These are phyloP conservation scores for Blastobotrys americana DNA, from an alignment of 805 yeast genomes.

Conservation along the genomic window DNA sequence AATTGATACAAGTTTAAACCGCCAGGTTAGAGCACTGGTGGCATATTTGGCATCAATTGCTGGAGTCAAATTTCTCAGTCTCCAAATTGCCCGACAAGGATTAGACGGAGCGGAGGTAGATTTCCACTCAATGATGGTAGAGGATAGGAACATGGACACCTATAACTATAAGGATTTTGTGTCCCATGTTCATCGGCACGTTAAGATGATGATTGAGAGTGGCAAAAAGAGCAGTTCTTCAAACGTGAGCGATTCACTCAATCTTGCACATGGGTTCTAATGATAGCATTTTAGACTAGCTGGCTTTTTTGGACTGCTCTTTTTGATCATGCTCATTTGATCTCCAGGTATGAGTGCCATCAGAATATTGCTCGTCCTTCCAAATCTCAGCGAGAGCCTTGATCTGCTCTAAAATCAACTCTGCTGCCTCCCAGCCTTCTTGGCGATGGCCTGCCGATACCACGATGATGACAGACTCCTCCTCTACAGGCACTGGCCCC, in stretches of 20 bases:
- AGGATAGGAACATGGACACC: slow-evolving; percentile 57
- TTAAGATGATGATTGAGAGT: slow-evolving; percentile 25
- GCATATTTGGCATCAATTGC: slow-evolving; percentile 42
- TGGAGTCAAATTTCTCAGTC: slow-evolving; percentile 37
- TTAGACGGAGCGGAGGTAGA: slow-evolving; percentile 52
- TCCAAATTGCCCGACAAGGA: slow-evolving; percentile 59
- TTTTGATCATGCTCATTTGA: slow-evolving; percentile 26
- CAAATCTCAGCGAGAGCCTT: slow-evolving; percentile 44
- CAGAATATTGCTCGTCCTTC: slow-evolving; percentile 41
- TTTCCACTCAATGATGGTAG: slow-evolving; percentile 58
- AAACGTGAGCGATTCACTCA: slow-evolving; percentile 11
- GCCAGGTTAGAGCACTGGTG: slow-evolving; percentile 59
- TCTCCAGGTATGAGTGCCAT: slow-evolving; percentile 40
- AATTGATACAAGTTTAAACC: slow-evolving; percentile 59
- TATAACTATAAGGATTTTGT: slow-evolving; percentile 62
- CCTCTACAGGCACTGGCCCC: slow-evolving; percentile 42
- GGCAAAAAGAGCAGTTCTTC: slow-evolving; percentile 10
- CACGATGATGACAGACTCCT: slow-evolving; percentile 41
- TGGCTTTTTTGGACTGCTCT: not conserved
- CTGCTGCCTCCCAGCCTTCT: slow-evolving; percentile 43
- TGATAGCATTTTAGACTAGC: no score
- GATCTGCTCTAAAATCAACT: slow-evolving; percentile 39
- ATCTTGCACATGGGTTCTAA: no score
- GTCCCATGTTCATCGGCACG: slow-evolving; percentile 52
- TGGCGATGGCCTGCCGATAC: slow-evolving; percentile 41